A percentile compares a stretch with the other conserved stretches of the same genome.
These are phyloP conservation scores for Cenchrus purpureus DNA, from an alignment of 176 grass and related monocot genomes.

Conservation along the genomic window DNA sequence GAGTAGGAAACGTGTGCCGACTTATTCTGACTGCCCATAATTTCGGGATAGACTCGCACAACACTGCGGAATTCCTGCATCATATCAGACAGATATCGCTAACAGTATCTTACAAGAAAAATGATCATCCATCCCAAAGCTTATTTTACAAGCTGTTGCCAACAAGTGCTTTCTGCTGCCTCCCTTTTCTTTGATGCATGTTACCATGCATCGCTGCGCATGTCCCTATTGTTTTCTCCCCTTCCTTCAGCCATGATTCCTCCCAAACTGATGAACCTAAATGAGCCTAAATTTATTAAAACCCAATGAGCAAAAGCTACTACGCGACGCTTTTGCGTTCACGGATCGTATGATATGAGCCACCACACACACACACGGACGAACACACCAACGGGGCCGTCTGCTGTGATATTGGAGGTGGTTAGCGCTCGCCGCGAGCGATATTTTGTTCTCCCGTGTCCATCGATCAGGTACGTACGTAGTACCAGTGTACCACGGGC, in stretches of 20 bases:
- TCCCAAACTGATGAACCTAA: constrained; percentile 4
- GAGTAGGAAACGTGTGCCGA: background rate
- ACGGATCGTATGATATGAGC: constrained; percentile 29
- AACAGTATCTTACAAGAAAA: background rate
- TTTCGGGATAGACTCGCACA: constrained; percentile 39
- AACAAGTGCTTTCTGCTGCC: constrained; percentile 10
- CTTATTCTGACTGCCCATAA: constrained; percentile 28
- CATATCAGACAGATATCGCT: constrained; percentile 3
- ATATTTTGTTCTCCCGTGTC: constrained; percentile 40
- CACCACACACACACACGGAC: constrained; percentile 10
- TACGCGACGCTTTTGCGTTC: background rate
- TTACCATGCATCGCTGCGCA: constrained; percentile 33
- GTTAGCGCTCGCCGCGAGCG: constrained; percentile 22
- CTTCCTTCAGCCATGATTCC: constrained; percentile 39
- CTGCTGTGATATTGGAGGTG: constrained; percentile 29
- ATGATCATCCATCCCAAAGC: background rate
- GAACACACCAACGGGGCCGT: background rate
- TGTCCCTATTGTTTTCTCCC: background rate
- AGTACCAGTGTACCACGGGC: background rate
- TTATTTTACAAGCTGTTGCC: constrained; percentile 30
- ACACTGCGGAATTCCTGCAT: constrained; percentile 37
- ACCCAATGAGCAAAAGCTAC: constrained; percentile 29
- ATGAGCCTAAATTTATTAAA: constrained; percentile 27
- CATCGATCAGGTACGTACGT: background rate
- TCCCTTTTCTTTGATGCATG: constrained; percentile 45